Evolutionary conservation across 768 basidiomycete species (phyloP), one percentile per base, ranked within the genome.

Genomic region (Dentipellis sp.): DNA sequence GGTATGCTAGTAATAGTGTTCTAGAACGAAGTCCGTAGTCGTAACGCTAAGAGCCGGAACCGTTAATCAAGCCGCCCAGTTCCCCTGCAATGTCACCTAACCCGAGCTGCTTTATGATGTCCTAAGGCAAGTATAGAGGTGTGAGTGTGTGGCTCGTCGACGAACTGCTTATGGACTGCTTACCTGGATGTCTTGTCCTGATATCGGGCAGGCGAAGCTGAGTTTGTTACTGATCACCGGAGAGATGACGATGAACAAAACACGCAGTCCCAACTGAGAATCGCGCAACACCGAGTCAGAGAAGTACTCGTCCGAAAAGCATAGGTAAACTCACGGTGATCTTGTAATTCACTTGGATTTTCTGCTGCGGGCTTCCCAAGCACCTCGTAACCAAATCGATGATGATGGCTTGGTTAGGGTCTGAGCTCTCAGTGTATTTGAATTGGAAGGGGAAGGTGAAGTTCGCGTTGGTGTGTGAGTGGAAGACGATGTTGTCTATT

Each of bases 381-480:
- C 90, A 93, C 62, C 82, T 86, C 9, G 62, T 60, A 2, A 75
- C 78, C 22, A 93, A 62, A 65, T 91, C 86, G 10, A 68, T 35
- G n/a, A 92, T 72, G 19, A 91, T 80, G 6, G 56, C 53, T 35
- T 69, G 66, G 39, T 72, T 72, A 9, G 88, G 83, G 57, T 88
- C 78, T 45, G 71, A 63, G 0, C 75, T 64, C 22, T 73, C 71
- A 38, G 77, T 78, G 71, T 91, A 93, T 46, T 72, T 70, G 45
- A 93, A 72, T 5, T 76, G 62, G 69, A 92, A 87, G 1, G 90
- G 90, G 73, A 93, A 88, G 0, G 81, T 83, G 72, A 90, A 80
- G 59, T 80, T 83, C 4, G 81, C 87, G 59, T 75, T 72, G 2
- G 75, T 64, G 61, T 81, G 71, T 11, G 86, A 74, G 10, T 75